A percentile compares a stretch with the other conserved stretches of the same genome.
Evolutionary conservation across 2,329 filamentous ascomycete genomes (phyloP).

Genomic region (Stachybotrys elegans): DNA sequence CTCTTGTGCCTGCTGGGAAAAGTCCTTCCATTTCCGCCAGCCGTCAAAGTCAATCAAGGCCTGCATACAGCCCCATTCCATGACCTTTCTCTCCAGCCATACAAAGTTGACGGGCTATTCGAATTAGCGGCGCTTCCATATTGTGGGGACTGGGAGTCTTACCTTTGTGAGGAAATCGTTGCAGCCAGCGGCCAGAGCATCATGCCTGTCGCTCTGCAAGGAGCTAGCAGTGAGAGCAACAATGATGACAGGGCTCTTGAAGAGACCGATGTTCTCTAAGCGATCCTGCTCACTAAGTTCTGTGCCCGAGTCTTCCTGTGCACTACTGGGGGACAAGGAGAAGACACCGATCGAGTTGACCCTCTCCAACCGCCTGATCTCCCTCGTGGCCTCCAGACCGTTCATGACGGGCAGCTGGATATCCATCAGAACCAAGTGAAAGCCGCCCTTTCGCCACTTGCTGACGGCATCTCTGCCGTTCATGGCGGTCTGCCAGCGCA

Average conservation of each 20-base stretch:
- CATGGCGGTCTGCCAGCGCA: slow-evolving; percentile 95
- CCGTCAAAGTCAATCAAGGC: slow-evolving; percentile 97
- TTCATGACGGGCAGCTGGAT: slow-evolving; percentile 97
- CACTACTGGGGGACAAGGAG: slow-evolving; percentile 58
- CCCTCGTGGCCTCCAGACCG: slow-evolving; percentile 87
- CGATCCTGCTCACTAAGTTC: slow-evolving; percentile 61
- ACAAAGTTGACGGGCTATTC: slow-evolving; percentile 91
- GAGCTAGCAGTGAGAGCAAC: slow-evolving; percentile 93
- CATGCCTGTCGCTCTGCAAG: slow-evolving; percentile 90
- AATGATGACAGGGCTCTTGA: slow-evolving; percentile 97
- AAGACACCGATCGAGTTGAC: slow-evolving; percentile 93
- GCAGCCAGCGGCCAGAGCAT: slow-evolving; percentile 89
- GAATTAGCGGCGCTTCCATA: slow-evolving; percentile 11
- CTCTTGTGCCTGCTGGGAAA: slow-evolving; percentile 44
- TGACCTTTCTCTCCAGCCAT: slow-evolving; percentile 95
- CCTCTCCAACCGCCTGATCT: slow-evolving; percentile 84
- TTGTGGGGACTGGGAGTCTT: slow-evolving; percentile 25
- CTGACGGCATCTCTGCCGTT: slow-evolving; percentile 89
- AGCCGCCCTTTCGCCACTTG: slow-evolving; percentile 89
- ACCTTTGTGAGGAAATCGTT: slow-evolving; percentile 99
- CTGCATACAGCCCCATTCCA: slow-evolving; percentile 99
- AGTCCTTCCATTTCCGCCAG: slow-evolving; percentile 96
- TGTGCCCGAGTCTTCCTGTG: slow-evolving; percentile 36
- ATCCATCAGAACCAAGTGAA: slow-evolving; percentile 96
- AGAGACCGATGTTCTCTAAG: slow-evolving; percentile 62